Evolutionary conservation across 2,329 filamentous ascomycete species (phyloP).

Genomic region (Anisogramma anomala): DNA sequence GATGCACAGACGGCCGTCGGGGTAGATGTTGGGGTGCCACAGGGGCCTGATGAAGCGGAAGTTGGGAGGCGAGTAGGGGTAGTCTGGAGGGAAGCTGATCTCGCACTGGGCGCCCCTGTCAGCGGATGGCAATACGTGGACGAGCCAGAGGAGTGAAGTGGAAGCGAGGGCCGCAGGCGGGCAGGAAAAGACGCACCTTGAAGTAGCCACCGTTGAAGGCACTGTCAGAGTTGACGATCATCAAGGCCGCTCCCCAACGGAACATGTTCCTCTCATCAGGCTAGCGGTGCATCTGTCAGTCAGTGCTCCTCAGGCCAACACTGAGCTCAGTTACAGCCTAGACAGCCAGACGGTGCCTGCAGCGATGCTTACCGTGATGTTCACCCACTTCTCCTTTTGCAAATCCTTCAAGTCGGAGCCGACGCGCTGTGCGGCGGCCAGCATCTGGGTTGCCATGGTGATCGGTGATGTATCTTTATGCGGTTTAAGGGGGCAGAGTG

Average conservation of each 20-base stretch:
- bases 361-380: constrained; percentile 57
- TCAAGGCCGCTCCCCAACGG: constrained; percentile 76
- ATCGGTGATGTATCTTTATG: neutral
- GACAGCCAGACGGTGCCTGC: neutral
- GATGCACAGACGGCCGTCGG: constrained; percentile 84
- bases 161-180: no score
- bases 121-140: no score
- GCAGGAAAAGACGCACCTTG: constrained; percentile 50
- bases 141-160: no score
- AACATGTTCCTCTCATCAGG: constrained; percentile 74
- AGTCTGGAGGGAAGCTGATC: constrained; percentile 80
- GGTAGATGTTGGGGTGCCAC: constrained; percentile 89
- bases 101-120: constrained; percentile 44
- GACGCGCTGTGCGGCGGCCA: constrained; percentile 59
- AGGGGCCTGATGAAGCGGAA: constrained; percentile 75
- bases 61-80: constrained; percentile 77
- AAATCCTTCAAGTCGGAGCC: constrained; percentile 80
- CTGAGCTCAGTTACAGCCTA: constrained; percentile 2
- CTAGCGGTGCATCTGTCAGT: constrained; percentile 28
- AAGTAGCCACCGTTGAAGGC: constrained; percentile 90
- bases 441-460: constrained; percentile 28
- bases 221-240: constrained; percentile 87
- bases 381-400: constrained; percentile 84
- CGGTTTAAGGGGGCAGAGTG: neutral
- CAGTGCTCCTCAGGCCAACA: neutral